These are phyloP conservation scores for Krasilnikovozyma curviuscula DNA, from an alignment of 768 basidiomycete species.

Conservation along the genomic window DNA sequence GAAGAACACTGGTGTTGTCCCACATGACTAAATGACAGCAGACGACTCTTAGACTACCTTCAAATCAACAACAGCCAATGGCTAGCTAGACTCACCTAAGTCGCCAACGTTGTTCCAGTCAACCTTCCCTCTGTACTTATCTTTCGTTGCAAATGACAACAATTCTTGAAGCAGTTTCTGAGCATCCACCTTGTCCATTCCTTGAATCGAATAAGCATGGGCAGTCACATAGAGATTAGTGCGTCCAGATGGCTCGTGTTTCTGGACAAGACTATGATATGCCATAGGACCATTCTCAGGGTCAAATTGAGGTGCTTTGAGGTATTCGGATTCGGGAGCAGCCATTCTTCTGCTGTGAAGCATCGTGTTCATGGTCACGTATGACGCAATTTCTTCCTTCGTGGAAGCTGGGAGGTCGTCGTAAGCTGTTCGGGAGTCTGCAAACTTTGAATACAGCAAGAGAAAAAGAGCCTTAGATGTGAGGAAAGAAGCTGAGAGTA, in stretches of 20 bases:
- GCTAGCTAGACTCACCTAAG: constrained; percentile 11
- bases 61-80: too few species aligned
- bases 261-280: constrained; percentile 12
- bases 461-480: too few species aligned
- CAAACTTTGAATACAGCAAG: constrained; percentile 12
- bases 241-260: constrained; percentile 11
- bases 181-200: constrained; percentile 8
- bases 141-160: constrained; percentile 10
- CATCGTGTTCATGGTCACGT: constrained; percentile 4
- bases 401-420: constrained; percentile 3
- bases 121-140: constrained; percentile 5
- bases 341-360: constrained; percentile 10
- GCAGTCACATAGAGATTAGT: constrained; percentile 14
- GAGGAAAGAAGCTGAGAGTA: not conserved
- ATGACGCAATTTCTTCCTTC: constrained; percentile 7
- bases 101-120: constrained; percentile 11
- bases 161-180: constrained; percentile 11
- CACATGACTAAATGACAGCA: constrained; percentile 7
- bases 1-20: constrained; percentile 16
- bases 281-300: constrained; percentile 10
- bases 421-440: constrained; percentile 11
- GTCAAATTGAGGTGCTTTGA: constrained; percentile 6
- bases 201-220: constrained; percentile 11
- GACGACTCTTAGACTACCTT: not conserved
- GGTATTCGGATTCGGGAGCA: constrained; percentile 5